Evolutionary conservation across 2,329 filamentous ascomycete genomes (phyloP), one percentile per base, ranked within the genome.

Genomic region (Dendryphion nanum): DNA sequence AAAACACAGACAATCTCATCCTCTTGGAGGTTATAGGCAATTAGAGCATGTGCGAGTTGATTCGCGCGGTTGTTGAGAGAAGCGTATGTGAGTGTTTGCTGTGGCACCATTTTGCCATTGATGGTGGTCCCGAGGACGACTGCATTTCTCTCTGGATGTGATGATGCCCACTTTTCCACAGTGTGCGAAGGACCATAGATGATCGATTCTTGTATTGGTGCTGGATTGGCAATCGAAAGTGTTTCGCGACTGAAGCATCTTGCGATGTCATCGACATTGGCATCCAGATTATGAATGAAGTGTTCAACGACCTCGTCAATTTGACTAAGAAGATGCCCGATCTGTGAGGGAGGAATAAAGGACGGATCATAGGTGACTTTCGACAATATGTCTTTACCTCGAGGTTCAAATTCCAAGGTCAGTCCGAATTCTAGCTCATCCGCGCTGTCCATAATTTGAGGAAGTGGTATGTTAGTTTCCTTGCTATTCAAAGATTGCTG

Each of bases 381-480:
- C 5, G 74, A 63, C n/a, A 56, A 51, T 13, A 84, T 58, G n/a
- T 51, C 52, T 5, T 71, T 63, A 0, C 59, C 53, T 2, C 49
- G 59, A 0, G 89, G 88, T 60, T 89, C 83, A 10, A 93, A 71
- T 55, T 95, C 89, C 5, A 95, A 59, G 2, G 90, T 75, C 1
- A 94, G 57, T 38, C 79, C 81, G 29, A 87, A 89, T 57, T 95
- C 89, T 5, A 93, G 70, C 16, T 79, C 78, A 57, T 96, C 90
- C 4, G 75, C 63, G 36, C 85, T 81, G 18, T 76, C 73, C 0
- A 78, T 59, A 38, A 89, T 72, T 7, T 55, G 62, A 0, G 91
- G 69, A 45, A 53, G 50, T 51, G 68, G 55, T 3, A 56, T 45
- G 14, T 44, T 31, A 10, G 35, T 32, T n/a, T 57, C 47, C 2